Conservation (phyloP, 495 filamentous ascomycete genomes). For the Hypoxylon crocopeplum region DNA sequence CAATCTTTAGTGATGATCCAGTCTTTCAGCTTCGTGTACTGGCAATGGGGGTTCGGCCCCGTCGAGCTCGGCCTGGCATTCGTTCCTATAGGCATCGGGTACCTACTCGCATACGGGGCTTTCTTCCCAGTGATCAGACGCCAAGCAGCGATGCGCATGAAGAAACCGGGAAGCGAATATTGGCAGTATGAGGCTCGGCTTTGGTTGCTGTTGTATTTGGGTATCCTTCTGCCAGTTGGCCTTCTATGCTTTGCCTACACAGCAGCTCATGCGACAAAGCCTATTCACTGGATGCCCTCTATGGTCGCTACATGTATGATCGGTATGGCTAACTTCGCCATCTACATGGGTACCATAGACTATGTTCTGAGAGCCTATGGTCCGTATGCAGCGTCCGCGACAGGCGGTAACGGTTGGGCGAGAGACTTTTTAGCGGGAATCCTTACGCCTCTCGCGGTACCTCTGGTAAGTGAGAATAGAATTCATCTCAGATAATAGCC, state of each 20-base stretch:
- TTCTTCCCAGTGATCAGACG: slow-evolving; percentile 61
- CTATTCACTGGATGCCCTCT: slow-evolving; percentile 70
- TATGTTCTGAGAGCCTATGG: slow-evolving; percentile 78
- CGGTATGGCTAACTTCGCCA: slow-evolving; percentile 71
- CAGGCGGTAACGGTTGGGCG: slow-evolving; percentile 74
- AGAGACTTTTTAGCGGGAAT: slow-evolving; percentile 76
- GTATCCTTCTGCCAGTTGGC: slow-evolving; percentile 64
- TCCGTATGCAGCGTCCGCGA: slow-evolving; percentile 74
- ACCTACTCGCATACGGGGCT: slow-evolving; percentile 62
- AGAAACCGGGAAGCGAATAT: slow-evolving; percentile 59
- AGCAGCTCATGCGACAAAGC: slow-evolving; percentile 65
- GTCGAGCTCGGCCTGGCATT: slow-evolving; percentile 62
- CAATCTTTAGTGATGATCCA: slow-evolving; percentile 61
- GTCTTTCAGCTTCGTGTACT: slow-evolving; percentile 64
- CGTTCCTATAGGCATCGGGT: slow-evolving; percentile 65
- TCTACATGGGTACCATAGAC: slow-evolving; percentile 80
- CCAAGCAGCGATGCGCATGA: slow-evolving; percentile 55
- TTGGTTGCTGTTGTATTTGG: slow-evolving; percentile 64
- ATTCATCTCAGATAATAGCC: no score
- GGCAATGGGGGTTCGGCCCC: slow-evolving; percentile 63
- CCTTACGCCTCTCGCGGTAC: slow-evolving; percentile 67
- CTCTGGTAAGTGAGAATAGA: slow-evolving; percentile 44
- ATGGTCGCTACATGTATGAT: slow-evolving; percentile 70
- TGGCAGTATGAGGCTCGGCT: slow-evolving; percentile 68
- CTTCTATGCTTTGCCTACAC: slow-evolving; percentile 68